A percentile compares a stretch with the other conserved stretches of the same genome.
Conservation (phyloP, 169 alveolate species). For the Eimeria tenella region DNA sequence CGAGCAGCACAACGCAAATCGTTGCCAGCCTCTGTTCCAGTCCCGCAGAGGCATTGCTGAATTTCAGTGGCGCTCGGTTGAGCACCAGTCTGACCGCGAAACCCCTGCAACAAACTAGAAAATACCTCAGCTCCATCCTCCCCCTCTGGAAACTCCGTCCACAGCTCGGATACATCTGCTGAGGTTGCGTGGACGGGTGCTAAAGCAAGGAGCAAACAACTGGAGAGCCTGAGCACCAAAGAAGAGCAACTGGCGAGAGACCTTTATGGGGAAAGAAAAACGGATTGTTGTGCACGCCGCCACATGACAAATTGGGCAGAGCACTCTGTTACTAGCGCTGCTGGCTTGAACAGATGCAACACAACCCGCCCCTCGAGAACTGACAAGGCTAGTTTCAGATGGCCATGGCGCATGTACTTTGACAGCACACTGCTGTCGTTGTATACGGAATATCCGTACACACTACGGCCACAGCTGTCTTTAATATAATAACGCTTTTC, state of each 20-base stretch:
- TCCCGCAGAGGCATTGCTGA: slow-evolving; percentile 49
- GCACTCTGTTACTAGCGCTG: too few species aligned
- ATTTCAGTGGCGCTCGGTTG: background rate
- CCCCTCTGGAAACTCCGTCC: background rate
- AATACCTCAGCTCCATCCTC: slow-evolving; percentile 42
- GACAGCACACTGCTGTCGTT: too few species aligned
- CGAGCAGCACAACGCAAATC: slow-evolving; percentile 7
- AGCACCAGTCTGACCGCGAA: background rate
- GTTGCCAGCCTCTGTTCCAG: slow-evolving; percentile 1
- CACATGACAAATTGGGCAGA: too few species aligned
- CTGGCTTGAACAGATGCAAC: too few species aligned
- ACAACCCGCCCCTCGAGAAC: too few species aligned
- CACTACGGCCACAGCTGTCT: too few species aligned
- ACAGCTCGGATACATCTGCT: slow-evolving; percentile 30
- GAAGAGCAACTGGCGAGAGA: background rate
- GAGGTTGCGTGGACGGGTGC: slow-evolving; percentile 39
- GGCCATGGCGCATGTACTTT: too few species aligned
- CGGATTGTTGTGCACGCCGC: too few species aligned
- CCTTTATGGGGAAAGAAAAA: background rate
- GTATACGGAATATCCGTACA: too few species aligned
- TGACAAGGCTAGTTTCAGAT: too few species aligned
- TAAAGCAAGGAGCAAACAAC: slow-evolving; percentile 30
- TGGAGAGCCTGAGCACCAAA: slow-evolving; percentile 30
- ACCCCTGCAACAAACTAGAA: background rate
- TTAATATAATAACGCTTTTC: too few species aligned